These are phyloP conservation scores for Citeromyces siamensis DNA, from an alignment of 1,139 yeast genomes.

Conservation along the genomic window DNA sequence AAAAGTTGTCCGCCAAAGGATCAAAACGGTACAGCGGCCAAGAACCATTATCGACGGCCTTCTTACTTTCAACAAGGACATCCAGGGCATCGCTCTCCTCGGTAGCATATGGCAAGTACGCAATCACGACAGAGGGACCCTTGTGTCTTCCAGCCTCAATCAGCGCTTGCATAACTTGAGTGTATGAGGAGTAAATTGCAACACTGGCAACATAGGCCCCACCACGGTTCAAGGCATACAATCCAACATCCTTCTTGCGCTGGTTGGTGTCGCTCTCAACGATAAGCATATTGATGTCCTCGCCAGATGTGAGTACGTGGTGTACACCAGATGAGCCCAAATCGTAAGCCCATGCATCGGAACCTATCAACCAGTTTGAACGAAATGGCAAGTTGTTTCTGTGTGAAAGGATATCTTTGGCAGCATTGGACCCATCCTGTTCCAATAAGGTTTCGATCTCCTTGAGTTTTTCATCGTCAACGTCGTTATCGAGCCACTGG, in stretches of 20 bases:
- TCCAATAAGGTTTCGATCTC: slow-evolving; percentile 24
- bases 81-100: slow-evolving; percentile 63
- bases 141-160: slow-evolving; percentile 79
- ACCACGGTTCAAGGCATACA: slow-evolving; percentile 92
- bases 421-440: slow-evolving; percentile 25
- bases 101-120: slow-evolving; percentile 67
- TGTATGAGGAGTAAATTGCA: slow-evolving; percentile 87
- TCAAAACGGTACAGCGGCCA: slow-evolving; percentile 92
- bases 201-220: slow-evolving; percentile 88
- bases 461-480: slow-evolving; percentile 16
- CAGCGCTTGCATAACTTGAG: slow-evolving; percentile 82
- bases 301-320: slow-evolving; percentile 62
- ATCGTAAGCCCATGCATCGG: slow-evolving; percentile 94
- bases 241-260: slow-evolving; percentile 88
- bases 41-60: slow-evolving; percentile 84
- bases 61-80: slow-evolving; percentile 76
- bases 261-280: slow-evolving; percentile 66
- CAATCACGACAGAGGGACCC: slow-evolving; percentile 88
- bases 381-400: slow-evolving; percentile 16
- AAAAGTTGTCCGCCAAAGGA: slow-evolving; percentile 56
- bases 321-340: slow-evolving; percentile 90
- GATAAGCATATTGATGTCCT: slow-evolving; percentile 73
- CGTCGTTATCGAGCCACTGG: slow-evolving; percentile 45
- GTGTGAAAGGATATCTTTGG: slow-evolving; percentile 23
- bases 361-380: slow-evolving; percentile 79